Evolutionary conservation across 176 grass and related monocot species (phyloP).

Genomic region (Elymus sibiricus): DNA sequence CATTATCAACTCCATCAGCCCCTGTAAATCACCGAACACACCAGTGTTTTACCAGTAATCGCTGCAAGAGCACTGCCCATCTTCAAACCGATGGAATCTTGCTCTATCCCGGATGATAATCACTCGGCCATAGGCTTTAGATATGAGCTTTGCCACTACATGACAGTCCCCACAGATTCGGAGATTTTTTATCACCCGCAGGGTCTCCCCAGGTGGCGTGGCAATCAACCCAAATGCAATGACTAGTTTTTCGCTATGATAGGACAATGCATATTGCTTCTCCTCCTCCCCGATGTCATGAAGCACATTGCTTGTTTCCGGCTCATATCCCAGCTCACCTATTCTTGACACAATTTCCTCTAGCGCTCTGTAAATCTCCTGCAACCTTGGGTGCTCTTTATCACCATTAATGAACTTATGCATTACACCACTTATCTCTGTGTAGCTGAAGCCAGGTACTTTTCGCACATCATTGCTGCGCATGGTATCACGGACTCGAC

Average conservation of each 20-base stretch:
- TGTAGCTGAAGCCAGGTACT: conserved; percentile 79
- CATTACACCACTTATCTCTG: conserved; percentile 60
- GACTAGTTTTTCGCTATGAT: conserved; percentile 82
- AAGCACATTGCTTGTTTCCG: conserved; percentile 70
- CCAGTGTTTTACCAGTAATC: conserved; percentile 76
- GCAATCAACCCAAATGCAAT: conserved; percentile 79
- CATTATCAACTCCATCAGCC: neutral
- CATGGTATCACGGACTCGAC: conserved; percentile 69
- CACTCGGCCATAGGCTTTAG: conserved; percentile 67
- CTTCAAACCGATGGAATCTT: conserved; percentile 80
- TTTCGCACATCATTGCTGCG: conserved; percentile 67
- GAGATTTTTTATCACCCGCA: conserved; percentile 86
- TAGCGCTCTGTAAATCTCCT: conserved; percentile 57
- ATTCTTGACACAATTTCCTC: conserved; percentile 59
- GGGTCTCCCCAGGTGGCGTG: conserved; percentile 45
- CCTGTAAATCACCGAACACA: neutral
- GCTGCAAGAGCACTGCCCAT: conserved; percentile 67
- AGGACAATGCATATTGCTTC: conserved; percentile 64
- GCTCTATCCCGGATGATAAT: conserved; percentile 68
- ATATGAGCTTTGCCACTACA: conserved; percentile 73
- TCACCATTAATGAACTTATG: conserved; percentile 85
- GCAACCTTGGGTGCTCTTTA: conserved; percentile 55
- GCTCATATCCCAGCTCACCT: conserved; percentile 69
- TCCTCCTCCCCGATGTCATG: conserved; percentile 90
- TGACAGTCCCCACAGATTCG: conserved; percentile 87